Conservation (phyloP, 331 rosid genomes). For the Rhamnella rubrinervis region DNA sequence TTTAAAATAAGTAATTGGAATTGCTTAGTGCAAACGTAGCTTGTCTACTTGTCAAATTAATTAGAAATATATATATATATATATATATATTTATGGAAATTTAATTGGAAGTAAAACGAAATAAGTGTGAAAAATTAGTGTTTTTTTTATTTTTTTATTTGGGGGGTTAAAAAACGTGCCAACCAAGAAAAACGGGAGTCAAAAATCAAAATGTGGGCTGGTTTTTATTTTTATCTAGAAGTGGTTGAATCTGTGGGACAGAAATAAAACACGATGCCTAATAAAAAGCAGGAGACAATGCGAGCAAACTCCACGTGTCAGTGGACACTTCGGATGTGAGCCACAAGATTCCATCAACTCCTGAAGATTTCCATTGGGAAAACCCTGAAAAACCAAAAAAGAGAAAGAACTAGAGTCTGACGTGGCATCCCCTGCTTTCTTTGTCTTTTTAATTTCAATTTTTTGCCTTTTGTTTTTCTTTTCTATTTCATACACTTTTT, state of each 20-base stretch:
- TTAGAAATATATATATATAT: too few species aligned
- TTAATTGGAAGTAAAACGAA: too few species aligned
- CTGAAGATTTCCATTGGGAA: constrained; percentile 32
- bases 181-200: too few species aligned
- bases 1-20: too few species aligned
- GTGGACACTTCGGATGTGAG: constrained; percentile 29
- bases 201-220: too few species aligned
- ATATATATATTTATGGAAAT: too few species aligned
- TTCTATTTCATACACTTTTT: constrained; percentile 13
- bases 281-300: constrained; percentile 22
- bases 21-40: too few species aligned
- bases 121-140: too few species aligned
- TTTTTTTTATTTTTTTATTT: too few species aligned
- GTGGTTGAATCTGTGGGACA: constrained; percentile 21
- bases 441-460: constrained; percentile 8
- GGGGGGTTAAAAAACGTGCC: too few species aligned
- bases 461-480: background rate
- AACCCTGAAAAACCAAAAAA: background rate
- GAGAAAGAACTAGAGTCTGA: constrained; percentile 29
- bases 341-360: constrained; percentile 63
- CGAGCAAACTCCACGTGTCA: constrained; percentile 34
- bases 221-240: constrained; percentile 24
- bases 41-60: too few species aligned
- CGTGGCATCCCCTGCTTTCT: constrained; percentile 37
- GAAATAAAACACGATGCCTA: constrained; percentile 8